Evolutionary conservation across 1,284 basidiomycete genomes (phyloP).

Genomic region (Marasmius fiardii): DNA sequence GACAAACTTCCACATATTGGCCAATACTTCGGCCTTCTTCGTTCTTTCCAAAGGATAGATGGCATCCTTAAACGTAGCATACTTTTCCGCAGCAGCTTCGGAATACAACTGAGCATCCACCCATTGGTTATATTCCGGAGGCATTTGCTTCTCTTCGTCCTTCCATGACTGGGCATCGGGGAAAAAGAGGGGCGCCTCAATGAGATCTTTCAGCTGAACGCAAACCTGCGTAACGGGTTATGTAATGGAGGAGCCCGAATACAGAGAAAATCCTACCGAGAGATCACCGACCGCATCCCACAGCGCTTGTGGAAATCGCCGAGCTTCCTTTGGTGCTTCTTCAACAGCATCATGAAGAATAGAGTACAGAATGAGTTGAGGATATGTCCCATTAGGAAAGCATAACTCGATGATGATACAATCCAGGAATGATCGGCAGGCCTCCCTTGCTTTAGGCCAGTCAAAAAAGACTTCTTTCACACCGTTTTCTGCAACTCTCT

Average conservation of each 20-base stretch:
- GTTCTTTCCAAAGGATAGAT: conserved; percentile 58
- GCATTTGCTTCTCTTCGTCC: conserved; percentile 44
- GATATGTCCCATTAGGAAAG: conserved; percentile 63
- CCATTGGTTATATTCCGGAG: conserved; percentile 59
- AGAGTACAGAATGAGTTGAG: conserved; percentile 57
- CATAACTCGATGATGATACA: conserved; percentile 77
- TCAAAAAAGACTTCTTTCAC: conserved; percentile 57
- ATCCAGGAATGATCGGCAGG: conserved; percentile 72
- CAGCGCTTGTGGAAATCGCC: conserved; percentile 68
- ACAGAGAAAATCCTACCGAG: conserved; percentile 43
- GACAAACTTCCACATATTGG: conserved; percentile 62
- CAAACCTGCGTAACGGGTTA: conserved; percentile 38
- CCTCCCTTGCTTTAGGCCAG: conserved; percentile 51
- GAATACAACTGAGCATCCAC: conserved; percentile 63
- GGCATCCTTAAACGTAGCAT: conserved; percentile 49
- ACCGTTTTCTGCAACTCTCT: conserved; percentile 32
- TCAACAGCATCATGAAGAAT: conserved; percentile 66
- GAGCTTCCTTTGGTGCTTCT: conserved; percentile 66
- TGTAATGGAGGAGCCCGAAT: neutral
- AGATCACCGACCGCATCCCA: conserved; percentile 79
- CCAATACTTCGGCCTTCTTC: conserved; percentile 43
- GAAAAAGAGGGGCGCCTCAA: conserved; percentile 56
- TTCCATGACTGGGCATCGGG: conserved; percentile 49
- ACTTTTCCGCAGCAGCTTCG: conserved; percentile 45
- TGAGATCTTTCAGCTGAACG: conserved; percentile 58